Percentiles rank a stretch among this genome's conserved stretches.
These are phyloP conservation scores for Globisporangium carolinianum DNA, from an alignment of 352 stramenopile genomes.

Conservation along the genomic window DNA sequence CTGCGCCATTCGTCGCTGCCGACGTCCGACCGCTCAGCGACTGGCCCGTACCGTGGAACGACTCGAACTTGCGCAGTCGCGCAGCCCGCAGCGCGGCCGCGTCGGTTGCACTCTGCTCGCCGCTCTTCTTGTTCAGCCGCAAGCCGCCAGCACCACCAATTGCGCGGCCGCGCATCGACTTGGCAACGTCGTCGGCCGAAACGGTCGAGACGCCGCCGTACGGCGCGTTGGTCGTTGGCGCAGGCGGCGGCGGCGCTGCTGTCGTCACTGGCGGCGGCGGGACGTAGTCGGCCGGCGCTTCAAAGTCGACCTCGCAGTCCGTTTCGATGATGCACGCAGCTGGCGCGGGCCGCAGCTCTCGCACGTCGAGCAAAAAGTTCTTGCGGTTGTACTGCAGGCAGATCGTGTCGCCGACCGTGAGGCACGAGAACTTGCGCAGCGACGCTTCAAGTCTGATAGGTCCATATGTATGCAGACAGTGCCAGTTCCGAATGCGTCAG, in stretches of 20 bases:
- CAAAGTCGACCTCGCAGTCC: slow-evolving; percentile 99
- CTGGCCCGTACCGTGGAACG: slow-evolving; percentile 75
- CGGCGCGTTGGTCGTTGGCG: slow-evolving; percentile 39
- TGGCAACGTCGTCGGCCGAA: slow-evolving; percentile 2
- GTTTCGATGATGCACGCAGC: slow-evolving; percentile 99
- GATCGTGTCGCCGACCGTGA: slow-evolving; percentile 98
- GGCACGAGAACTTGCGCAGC: slow-evolving; percentile 91
- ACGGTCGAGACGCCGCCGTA: slow-evolving; percentile 46
- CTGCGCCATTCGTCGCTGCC: slow-evolving; percentile 5
- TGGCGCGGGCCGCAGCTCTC: slow-evolving; percentile 93
- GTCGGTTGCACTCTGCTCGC: slow-evolving; percentile 49
- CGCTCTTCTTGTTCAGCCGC: slow-evolving; percentile 61
- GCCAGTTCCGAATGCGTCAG: not conserved
- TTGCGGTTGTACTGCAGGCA: slow-evolving; percentile 98
- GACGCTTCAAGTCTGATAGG: slow-evolving; percentile 59
- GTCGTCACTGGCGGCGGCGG: slow-evolving; percentile 28
- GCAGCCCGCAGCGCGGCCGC: slow-evolving; percentile 56
- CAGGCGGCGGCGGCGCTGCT: slow-evolving; percentile 19
- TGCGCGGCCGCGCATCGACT: slow-evolving; percentile 6
- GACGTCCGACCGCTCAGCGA: slow-evolving; percentile 59
- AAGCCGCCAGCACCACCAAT: slow-evolving; percentile 38
- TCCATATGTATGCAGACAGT: not conserved
- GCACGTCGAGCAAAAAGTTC: slow-evolving; percentile 98
- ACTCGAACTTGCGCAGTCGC: slow-evolving; percentile 75
- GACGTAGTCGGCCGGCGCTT: slow-evolving; percentile 88